phyloP scores from a whole-genome alignment of 768 basidiomycete species.

The Lactarius psammicola region DNA sequence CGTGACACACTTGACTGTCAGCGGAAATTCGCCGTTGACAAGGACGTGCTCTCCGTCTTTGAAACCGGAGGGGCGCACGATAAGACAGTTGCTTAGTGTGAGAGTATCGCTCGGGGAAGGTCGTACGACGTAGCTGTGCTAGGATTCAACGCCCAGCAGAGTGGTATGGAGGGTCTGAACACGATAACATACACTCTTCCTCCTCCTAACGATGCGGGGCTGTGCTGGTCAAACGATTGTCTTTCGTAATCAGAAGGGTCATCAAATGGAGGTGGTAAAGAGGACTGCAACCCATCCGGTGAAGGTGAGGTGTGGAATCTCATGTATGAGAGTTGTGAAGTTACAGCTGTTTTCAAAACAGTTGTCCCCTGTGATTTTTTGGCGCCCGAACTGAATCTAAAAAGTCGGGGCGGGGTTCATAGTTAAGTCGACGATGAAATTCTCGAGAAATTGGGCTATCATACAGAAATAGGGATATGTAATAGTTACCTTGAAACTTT shows the following conservation, averaged over 20 bases:
- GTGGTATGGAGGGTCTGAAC: no score
- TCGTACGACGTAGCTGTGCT: constrained; percentile 31
- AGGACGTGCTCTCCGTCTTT: constrained; percentile 67
- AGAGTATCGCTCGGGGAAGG: constrained; percentile 39
- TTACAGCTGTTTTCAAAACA: no score
- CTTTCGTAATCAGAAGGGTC: constrained; percentile 35
- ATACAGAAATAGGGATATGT: no score
- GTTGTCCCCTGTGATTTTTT: no score
- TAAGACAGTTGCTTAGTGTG: constrained; percentile 77
- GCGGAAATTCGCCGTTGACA: constrained; percentile 67
- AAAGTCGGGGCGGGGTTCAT: no score
- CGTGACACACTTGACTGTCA: constrained; percentile 65
- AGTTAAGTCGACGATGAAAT: no score
- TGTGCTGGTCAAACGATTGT: constrained; percentile 28
- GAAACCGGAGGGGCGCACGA: constrained; percentile 80
- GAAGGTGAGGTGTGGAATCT: constrained; percentile 21
- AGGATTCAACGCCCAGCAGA: not conserved
- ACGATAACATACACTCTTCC: constrained; percentile 30
- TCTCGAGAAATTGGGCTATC: no score
- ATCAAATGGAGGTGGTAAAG: constrained; percentile 31
- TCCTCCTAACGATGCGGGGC: constrained; percentile 26
- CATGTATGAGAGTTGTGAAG: not conserved
- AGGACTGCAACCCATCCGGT: constrained; percentile 21
- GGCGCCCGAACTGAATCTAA: no score
- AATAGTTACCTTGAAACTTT: no score